phyloP scores from a whole-genome alignment of 768 basidiomycete species.

The Kwoniella shandongensis region DNA sequence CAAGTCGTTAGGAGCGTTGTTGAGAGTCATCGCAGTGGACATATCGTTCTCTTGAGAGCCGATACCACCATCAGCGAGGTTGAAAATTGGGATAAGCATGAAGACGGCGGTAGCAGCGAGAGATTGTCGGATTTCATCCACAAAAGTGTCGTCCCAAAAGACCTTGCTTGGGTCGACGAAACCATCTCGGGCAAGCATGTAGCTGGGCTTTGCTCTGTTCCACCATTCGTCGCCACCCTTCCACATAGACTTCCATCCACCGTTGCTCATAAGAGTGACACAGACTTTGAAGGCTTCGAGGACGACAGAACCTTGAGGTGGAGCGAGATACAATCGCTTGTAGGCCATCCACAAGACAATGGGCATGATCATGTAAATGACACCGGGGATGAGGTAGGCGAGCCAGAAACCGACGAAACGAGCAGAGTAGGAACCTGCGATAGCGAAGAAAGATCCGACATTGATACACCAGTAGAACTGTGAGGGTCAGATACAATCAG shows the following conservation, averaged over 20 bases:
- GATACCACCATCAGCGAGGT: constrained; percentile 48
- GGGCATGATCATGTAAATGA: constrained; percentile 51
- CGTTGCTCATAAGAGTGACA: constrained; percentile 24
- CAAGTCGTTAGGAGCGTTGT: constrained; percentile 51
- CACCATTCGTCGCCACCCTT: constrained; percentile 46
- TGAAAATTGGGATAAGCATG: constrained; percentile 50
- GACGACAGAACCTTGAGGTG: constrained; percentile 52
- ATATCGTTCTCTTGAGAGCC: constrained; percentile 44
- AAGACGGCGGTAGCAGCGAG: constrained; percentile 50
- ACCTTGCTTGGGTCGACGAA: constrained; percentile 28
- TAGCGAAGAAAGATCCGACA: constrained; percentile 49
- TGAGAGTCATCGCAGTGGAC: constrained; percentile 47
- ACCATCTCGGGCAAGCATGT: constrained; percentile 37
- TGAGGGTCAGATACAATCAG: not conserved
- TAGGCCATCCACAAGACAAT: constrained; percentile 40
- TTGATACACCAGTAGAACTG: constrained; percentile 47
- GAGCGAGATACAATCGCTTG: constrained; percentile 45
- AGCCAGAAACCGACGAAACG: constrained; percentile 53
- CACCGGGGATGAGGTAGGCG: constrained; percentile 47
- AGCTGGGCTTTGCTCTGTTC: constrained; percentile 49
- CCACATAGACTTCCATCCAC: constrained; percentile 35
- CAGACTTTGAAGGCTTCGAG: constrained; percentile 43
- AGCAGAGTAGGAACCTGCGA: constrained; percentile 51
- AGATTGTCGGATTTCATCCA: constrained; percentile 50
- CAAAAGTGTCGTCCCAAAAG: constrained; percentile 53